Evolutionary conservation across 1,139 yeast genomes (phyloP).

Genomic region (Diutina scorzettiae): DNA sequence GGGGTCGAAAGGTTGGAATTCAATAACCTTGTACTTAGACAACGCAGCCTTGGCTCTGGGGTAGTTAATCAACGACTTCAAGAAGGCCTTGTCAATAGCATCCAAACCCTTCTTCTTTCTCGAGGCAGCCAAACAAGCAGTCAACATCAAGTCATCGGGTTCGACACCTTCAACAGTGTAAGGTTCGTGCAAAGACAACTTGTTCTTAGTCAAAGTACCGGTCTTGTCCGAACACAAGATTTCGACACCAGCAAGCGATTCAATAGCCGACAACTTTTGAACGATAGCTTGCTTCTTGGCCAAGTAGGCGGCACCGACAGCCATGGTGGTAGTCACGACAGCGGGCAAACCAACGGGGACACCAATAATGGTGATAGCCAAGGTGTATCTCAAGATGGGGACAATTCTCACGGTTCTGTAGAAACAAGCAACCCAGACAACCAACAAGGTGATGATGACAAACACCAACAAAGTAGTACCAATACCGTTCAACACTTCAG

Average conservation of each 20-base stretch:
- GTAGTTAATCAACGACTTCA: slow-evolving; percentile 73
- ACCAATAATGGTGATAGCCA: slow-evolving; percentile 97
- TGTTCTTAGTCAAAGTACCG: slow-evolving; percentile 98
- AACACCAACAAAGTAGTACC: slow-evolving; percentile 87
- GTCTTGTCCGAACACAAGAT: slow-evolving; percentile 98
- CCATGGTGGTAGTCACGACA: slow-evolving; percentile 98
- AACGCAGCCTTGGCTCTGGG: slow-evolving; percentile 94
- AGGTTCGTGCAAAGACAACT: slow-evolving; percentile 93
- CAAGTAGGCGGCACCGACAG: slow-evolving; percentile 99
- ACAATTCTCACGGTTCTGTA: slow-evolving; percentile 88
- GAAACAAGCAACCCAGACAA: slow-evolving; percentile 93
- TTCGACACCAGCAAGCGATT: slow-evolving; percentile 98
- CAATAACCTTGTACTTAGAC: slow-evolving; percentile 89
- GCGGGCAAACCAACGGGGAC: slow-evolving; percentile 99
- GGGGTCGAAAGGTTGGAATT: slow-evolving; percentile 96
- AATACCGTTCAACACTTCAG: slow-evolving; percentile 95
- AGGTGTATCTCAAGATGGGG: slow-evolving; percentile 82
- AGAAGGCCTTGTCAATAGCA: slow-evolving; percentile 96
- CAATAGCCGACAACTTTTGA: slow-evolving; percentile 95
- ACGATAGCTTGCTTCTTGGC: slow-evolving; percentile 98
- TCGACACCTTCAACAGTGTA: slow-evolving; percentile 99
- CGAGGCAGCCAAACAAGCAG: slow-evolving; percentile 97
- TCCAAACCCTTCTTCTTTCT: slow-evolving; percentile 98
- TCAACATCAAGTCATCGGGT: slow-evolving; percentile 92
- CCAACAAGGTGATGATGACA: slow-evolving; percentile 76